These are phyloP conservation scores for Apodospora peruviana DNA, from an alignment of 495 filamentous ascomycete species.

Conservation along the genomic window DNA sequence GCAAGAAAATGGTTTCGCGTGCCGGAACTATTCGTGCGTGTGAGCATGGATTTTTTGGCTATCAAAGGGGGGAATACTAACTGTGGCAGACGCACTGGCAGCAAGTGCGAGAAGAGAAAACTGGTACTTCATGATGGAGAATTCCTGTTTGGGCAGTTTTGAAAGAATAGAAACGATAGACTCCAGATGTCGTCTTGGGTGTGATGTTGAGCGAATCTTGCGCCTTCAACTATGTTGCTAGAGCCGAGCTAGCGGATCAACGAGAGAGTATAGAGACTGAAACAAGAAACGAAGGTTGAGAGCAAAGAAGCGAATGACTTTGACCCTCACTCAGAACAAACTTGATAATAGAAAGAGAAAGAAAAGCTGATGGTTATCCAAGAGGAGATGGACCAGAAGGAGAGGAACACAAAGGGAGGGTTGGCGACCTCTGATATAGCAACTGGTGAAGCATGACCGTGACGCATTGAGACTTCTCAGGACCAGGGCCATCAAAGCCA, in stretches of 20 bases:
- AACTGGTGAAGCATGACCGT: slow-evolving; percentile 3
- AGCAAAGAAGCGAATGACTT: slow-evolving; percentile 55
- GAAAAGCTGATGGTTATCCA: slow-evolving; percentile 6
- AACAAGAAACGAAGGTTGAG: slow-evolving; percentile 30
- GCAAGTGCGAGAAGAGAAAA: slow-evolving; percentile 50
- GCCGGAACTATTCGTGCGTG: slow-evolving; percentile 41
- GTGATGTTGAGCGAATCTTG: slow-evolving; percentile 18
- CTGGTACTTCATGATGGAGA: slow-evolving; percentile 43
- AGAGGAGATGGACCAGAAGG: background rate
- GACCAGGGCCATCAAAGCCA: background rate
- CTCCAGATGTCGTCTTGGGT: slow-evolving; percentile 2
- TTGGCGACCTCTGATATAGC: slow-evolving; percentile 12
- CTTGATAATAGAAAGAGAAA: slow-evolving; percentile 22
- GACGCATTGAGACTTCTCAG: background rate
- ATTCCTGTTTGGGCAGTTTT: slow-evolving; percentile 8
- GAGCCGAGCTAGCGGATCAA: slow-evolving; percentile 8
- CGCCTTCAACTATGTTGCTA: slow-evolving; percentile 7
- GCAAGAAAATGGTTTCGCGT: slow-evolving; percentile 55
- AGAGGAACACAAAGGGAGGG: slow-evolving; percentile 1
- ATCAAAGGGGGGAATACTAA: slow-evolving; percentile 20
- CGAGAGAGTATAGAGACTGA: slow-evolving; percentile 19
- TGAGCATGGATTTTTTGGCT: background rate
- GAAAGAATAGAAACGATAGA: slow-evolving; percentile 14
- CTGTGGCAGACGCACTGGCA: slow-evolving; percentile 53
- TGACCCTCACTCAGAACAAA: slow-evolving; percentile 33